Evolutionary conservation across 805 yeast genomes (phyloP).

Genomic region (Tetrapisispora namnaoensis): DNA sequence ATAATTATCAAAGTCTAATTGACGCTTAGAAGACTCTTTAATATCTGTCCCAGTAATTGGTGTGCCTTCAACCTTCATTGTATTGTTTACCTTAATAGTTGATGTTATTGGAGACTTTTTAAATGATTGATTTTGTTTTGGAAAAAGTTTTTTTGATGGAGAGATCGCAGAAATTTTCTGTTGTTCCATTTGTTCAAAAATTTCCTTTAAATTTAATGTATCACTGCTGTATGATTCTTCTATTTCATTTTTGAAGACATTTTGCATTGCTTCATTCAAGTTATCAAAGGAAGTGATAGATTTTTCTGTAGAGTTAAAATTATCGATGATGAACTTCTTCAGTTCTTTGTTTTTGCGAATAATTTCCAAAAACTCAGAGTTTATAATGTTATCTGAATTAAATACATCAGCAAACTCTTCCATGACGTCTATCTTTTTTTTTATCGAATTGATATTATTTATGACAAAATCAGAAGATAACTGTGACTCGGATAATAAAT

Average conservation of each 20-base stretch:
- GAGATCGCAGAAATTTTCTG: neutral
- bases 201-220: neutral
- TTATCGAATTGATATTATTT: neutral
- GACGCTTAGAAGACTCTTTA: neutral
- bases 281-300: slow-evolving; percentile 7
- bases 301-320: slow-evolving; percentile 2
- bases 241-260: slow-evolving; percentile 6
- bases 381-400: slow-evolving; percentile 9
- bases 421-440: neutral
- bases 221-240: slow-evolving; percentile 1
- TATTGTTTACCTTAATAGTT: neutral
- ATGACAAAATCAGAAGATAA: neutral
- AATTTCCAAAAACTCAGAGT: slow-evolving; percentile 13
- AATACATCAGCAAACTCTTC: neutral
- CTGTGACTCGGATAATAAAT: neutral
- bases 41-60: neutral
- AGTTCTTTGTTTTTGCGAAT: slow-evolving; percentile 11
- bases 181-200: slow-evolving; percentile 4
- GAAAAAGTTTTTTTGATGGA: slow-evolving; percentile 4
- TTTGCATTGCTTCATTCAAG: slow-evolving; percentile 7
- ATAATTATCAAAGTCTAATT: neutral
- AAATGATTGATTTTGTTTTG: slow-evolving; percentile 4
- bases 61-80: neutral
- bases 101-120: neutral
- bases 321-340: slow-evolving; percentile 6